A percentile compares a stretch with the other conserved stretches of the same genome.
Conservation (phyloP, 768 basidiomycete species). For the Leccinum disarticulatum region DNA sequence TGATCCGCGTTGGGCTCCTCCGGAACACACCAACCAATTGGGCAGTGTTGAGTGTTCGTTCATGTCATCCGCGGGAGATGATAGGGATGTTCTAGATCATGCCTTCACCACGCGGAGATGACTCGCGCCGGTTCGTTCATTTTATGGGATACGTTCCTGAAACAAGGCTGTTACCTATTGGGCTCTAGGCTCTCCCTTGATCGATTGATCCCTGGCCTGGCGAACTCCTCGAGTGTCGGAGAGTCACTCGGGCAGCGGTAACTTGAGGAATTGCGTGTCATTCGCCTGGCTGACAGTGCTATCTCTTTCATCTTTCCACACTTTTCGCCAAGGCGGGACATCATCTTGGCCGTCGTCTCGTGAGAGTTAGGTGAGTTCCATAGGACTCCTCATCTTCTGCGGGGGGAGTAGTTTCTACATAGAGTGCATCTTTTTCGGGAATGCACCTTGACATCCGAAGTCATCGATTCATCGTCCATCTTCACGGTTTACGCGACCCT, state of each 20-base stretch:
- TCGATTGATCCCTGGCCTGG: not conserved
- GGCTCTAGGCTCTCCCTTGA: not conserved
- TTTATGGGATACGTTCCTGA: constrained; percentile 1
- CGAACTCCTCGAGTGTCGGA: constrained; percentile 1
- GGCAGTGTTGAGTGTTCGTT: constrained; percentile 3
- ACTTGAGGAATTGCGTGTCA: not conserved
- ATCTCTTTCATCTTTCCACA: not conserved
- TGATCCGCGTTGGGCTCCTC: constrained; percentile 10
- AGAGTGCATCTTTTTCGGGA: not conserved
- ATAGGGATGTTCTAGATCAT: constrained; percentile 1
- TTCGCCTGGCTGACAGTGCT: not conserved
- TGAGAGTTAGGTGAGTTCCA: not conserved
- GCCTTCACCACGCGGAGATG: constrained; percentile 14
- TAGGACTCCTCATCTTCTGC: not conserved
- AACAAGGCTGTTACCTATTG: constrained; percentile 1
- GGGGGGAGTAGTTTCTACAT: not conserved
- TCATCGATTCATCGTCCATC: not conserved
- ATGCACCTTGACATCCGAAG: not conserved
- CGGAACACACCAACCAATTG: not conserved
- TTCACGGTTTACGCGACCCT: not conserved
- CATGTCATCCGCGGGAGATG: constrained; percentile 5
- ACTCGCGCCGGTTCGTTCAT: not conserved
- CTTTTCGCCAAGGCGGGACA: not conserved
- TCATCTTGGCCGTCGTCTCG: not conserved
- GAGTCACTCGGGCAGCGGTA: not conserved